Conservation (phyloP, 805 yeast genomes). For the Candida broadrunensis region DNA sequence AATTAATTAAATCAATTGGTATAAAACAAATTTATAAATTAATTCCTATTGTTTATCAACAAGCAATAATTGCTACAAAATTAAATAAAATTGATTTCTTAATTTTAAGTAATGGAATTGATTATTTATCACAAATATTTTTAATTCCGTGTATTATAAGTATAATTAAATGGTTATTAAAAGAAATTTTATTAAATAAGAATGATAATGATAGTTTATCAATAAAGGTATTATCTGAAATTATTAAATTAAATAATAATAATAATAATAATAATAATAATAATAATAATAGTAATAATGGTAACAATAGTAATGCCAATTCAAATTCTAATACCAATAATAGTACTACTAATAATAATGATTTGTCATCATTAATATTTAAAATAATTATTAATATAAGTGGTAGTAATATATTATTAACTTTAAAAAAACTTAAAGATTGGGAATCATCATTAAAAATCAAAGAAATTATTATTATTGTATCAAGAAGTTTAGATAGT, state of each 20-base stretch:
- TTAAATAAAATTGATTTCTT: slow-evolving; percentile 55
- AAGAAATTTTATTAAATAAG: slow-evolving; percentile 10
- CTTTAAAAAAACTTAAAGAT: slow-evolving; percentile 10
- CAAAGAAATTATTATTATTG: slow-evolving; percentile 10
- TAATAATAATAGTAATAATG: slow-evolving; percentile 7
- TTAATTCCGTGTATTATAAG: slow-evolving; percentile 51
- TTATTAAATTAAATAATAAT: slow-evolving; percentile 18
- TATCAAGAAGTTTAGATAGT: not conserved
- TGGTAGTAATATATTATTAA: slow-evolving; percentile 13
- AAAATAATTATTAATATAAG: slow-evolving; percentile 22
- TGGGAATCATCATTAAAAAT: slow-evolving; percentile 10
- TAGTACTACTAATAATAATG: slow-evolving; percentile 6
- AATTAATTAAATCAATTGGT: slow-evolving; percentile 62
- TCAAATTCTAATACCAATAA: slow-evolving; percentile 9
- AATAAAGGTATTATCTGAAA: slow-evolving; percentile 19
- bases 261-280: slow-evolving; percentile 1
- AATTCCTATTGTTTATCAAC: slow-evolving; percentile 72
- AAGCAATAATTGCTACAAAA: slow-evolving; percentile 61
- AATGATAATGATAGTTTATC: slow-evolving; percentile 11
- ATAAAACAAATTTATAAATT: slow-evolving; percentile 65
- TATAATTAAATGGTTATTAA: slow-evolving; percentile 30
- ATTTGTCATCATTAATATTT: slow-evolving; percentile 15
- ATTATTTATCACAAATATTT: slow-evolving; percentile 81
- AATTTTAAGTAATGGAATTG: slow-evolving; percentile 72
- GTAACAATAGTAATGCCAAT: slow-evolving; percentile 8